Evolutionary conservation across 768 basidiomycete species (phyloP), one percentile per base, ranked within the genome.

Genomic region (Trametes maxima): DNA sequence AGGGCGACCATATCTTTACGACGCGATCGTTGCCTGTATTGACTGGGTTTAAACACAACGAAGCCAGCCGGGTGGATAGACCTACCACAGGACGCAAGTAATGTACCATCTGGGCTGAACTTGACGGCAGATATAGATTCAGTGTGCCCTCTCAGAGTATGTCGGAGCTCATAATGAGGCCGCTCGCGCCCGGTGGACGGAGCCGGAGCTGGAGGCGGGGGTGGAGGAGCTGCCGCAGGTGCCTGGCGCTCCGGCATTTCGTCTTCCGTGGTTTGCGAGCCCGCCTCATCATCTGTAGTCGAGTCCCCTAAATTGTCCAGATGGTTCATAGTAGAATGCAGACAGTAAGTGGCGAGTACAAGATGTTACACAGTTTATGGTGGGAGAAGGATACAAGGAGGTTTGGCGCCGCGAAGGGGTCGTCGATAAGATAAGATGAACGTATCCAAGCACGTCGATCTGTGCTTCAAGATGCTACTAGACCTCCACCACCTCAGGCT

Each of bases 121-220:
- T 92, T 93, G 62, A 95, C 87, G 19, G 93, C 87, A 28, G 94
- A 94, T 54, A 97, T 88, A 0, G 90, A 88, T 69, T 85, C 83
- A 6, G 85, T 87, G 71, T 98, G 95, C 0, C 93, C 95, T 2
- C 77, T 75, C 37, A 95, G 78, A 1, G 82, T 84, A 72, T 89
- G 85, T 50, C 79, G 78, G 2, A 88, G 82, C 67, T 84, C 77
- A 70, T 93, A 93, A 65, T 87, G 80, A n/a, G 90, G 90, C 19
- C 80, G 73, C n/a, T 73, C 70, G 16, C 70, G 68, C 13, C 66
- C 66, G 52, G 43, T 66, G 3, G 67, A 60, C 40, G 76, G 46
- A 4, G 66, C 70, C 7, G 71, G 74, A 35, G 67, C 71, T 33
- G 71, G 68, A 42, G 69, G 75, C 54, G 73, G 77, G 33, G 75